These are phyloP conservation scores for Mycena galopus DNA, from an alignment of 768 basidiomycete species.

Conservation along the genomic window DNA sequence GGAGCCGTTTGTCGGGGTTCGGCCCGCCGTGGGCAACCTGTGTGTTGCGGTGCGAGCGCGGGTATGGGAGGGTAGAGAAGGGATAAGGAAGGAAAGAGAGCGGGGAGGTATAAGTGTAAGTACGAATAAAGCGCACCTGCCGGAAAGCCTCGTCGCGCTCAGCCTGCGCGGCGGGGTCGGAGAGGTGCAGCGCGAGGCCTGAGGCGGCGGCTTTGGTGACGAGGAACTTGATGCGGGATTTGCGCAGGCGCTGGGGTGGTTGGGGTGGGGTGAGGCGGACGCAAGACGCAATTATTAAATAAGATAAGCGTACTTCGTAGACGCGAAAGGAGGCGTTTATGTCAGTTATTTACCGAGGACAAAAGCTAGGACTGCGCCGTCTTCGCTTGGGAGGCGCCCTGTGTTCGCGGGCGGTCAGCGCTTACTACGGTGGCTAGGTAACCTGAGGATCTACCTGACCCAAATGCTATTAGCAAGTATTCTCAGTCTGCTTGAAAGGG, in stretches of 20 bases:
- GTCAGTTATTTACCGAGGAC: constrained; percentile 37
- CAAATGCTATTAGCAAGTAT: neutral
- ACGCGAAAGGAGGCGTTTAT: constrained; percentile 24
- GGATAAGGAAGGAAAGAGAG: too few species aligned
- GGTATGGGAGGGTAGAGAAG: too few species aligned
- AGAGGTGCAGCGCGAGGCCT: too few species aligned
- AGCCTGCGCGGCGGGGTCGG: too few species aligned
- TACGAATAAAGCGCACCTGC: too few species aligned
- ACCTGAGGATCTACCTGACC: constrained; percentile 11
- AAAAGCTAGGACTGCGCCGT: constrained; percentile 51
- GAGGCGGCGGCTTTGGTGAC: constrained; percentile 37
- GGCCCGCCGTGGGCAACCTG: too few species aligned
- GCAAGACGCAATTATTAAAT: neutral
- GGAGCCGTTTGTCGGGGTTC: too few species aligned
- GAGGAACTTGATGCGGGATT: constrained; percentile 36
- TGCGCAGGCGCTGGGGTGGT: constrained; percentile 38
- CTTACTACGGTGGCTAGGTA: too few species aligned
- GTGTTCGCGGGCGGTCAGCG: too few species aligned
- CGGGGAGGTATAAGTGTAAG: constrained; percentile 25
- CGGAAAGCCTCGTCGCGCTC: too few species aligned
- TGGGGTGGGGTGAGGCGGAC: neutral
- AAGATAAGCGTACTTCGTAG: constrained; percentile 28
- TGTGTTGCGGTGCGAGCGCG: too few species aligned
- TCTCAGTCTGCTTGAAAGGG: too few species aligned
- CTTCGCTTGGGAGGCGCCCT: constrained; percentile 56